Base-by-base conservation (phyloP, 2,329 filamentous ascomycete genomes). In the Colletotrichum simmondsii region DNA sequence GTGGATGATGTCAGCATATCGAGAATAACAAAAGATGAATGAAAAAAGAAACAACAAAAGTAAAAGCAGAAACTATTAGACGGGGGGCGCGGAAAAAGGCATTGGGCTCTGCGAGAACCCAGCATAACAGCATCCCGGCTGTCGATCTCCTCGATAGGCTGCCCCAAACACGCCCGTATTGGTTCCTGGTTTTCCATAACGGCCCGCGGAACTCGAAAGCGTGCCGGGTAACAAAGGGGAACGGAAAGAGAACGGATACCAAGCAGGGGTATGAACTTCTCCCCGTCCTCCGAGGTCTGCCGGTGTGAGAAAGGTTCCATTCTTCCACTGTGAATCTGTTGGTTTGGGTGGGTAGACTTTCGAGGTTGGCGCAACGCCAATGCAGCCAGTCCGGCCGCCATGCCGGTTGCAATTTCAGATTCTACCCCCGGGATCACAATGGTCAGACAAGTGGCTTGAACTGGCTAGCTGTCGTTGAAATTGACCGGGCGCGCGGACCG, bases 401-500 rank as follows among this genome's bases (percentile, higher is more conserved):
- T 61, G 56, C 56, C 71, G 66, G 56, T 71, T 73, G 71, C 56
- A 73, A 73, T 73, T 53, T 73, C 46, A 65, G 37, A 37, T 60
- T n/a, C 60, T 2, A 24, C 24, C 61, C 67, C 56, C 58, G 54
- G 67, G 57, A 56, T 56, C 32, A 32, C 67, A 57, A 73, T 73
- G 71, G 71, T 65, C 71, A 71, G 71, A 73, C 71, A 73, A 65
- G 56, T 73, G 71, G 71, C 71, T 71, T 71, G 26, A 56, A 37
- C 60, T 65, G 71, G 63, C 67, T 73, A 65, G 66, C 61, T 70
- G 71, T 73, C 71, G 71, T 73, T 71, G 54, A 62, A 56, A 62
- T 56, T 71, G 54, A 73, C 28, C 71, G 67, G 71, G 66, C 60
- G 60, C 71, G 53, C 66, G 71, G 66, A 73, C 67, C 66, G 66